A percentile compares a stretch with the other conserved stretches of the same genome.
Evolutionary conservation across 129 eudicot species (phyloP).

Genomic region (Mikania micrantha): DNA sequence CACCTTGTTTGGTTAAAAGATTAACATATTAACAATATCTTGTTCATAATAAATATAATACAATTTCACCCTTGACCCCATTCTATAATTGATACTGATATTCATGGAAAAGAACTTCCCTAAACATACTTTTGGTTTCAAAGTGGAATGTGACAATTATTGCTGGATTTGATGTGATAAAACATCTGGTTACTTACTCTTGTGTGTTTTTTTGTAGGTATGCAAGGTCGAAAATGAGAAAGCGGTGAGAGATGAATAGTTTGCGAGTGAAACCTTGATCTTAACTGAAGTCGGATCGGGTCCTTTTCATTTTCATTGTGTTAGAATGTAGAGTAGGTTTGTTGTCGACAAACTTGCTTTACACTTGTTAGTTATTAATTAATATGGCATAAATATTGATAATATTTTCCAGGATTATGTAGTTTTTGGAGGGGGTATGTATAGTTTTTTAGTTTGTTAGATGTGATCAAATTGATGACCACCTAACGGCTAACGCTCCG

Average conservation of each 20-base stretch:
- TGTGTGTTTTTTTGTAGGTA: conserved; percentile 43
- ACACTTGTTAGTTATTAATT: background rate
- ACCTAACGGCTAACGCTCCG: no score
- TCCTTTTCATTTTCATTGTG: background rate
- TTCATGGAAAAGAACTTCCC: background rate
- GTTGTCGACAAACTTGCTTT: background rate
- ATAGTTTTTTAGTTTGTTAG: no score
- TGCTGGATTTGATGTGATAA: background rate
- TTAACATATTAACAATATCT: background rate
- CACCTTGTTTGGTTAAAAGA: background rate
- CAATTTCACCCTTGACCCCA: background rate
- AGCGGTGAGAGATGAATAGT: conserved; percentile 22
- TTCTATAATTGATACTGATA: background rate
- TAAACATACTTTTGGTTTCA: background rate
- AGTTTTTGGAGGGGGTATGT: no score
- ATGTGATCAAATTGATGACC: no score
- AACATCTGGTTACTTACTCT: background rate
- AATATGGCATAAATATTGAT: background rate
- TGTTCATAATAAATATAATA: background rate
- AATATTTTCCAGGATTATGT: background rate
- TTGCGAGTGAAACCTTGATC: background rate
- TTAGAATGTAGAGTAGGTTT: background rate
- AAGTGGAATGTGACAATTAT: background rate
- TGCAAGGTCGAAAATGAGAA: conserved; percentile 91
- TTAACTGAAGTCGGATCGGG: background rate